These are phyloP conservation scores for Rehmannia glutinosa DNA, from an alignment of 257 asterid species.

Conservation along the genomic window DNA sequence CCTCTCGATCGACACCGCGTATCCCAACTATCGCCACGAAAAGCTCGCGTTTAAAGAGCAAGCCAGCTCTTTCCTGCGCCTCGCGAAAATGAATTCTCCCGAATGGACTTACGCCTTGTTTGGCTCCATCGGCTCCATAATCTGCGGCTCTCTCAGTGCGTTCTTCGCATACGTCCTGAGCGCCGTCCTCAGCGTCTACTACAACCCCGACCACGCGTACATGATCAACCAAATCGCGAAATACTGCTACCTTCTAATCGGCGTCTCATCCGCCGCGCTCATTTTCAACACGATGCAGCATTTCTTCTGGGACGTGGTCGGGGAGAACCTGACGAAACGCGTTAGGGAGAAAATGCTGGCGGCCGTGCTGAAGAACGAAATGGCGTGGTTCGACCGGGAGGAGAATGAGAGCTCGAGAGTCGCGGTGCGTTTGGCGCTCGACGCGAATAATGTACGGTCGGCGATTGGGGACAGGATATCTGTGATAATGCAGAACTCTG, in stretches of 20 bases:
- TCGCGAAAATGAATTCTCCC: slow-evolving; percentile 89
- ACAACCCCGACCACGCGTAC: slow-evolving; percentile 64
- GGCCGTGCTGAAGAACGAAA: slow-evolving; percentile 74
- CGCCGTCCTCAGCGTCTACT: slow-evolving; percentile 84
- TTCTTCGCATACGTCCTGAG: slow-evolving; percentile 85
- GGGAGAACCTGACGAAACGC: slow-evolving; percentile 78
- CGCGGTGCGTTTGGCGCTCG: slow-evolving; percentile 77
- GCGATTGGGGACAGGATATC: slow-evolving; percentile 93
- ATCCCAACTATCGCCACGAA: slow-evolving; percentile 63
- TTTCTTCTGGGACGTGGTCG: slow-evolving; percentile 88
- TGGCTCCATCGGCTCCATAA: slow-evolving; percentile 78
- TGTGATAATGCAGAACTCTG: slow-evolving; percentile 89
- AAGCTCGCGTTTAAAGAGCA: slow-evolving; percentile 93
- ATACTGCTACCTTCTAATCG: slow-evolving; percentile 81
- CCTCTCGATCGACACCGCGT: slow-evolving; percentile 62
- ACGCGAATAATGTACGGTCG: slow-evolving; percentile 83
- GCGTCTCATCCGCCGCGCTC: slow-evolving; percentile 86
- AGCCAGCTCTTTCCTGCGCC: slow-evolving; percentile 79
- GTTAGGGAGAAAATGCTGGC: slow-evolving; percentile 76
- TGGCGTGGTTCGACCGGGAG: slow-evolving; percentile 90
- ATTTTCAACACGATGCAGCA: slow-evolving; percentile 85
- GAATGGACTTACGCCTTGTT: slow-evolving; percentile 81
- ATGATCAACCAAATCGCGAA: slow-evolving; percentile 70
- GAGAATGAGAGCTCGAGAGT: slow-evolving; percentile 81
- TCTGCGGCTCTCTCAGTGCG: slow-evolving; percentile 91